Conservation (phyloP, 345 rosid genomes). For the Murraya paniculata region DNA sequence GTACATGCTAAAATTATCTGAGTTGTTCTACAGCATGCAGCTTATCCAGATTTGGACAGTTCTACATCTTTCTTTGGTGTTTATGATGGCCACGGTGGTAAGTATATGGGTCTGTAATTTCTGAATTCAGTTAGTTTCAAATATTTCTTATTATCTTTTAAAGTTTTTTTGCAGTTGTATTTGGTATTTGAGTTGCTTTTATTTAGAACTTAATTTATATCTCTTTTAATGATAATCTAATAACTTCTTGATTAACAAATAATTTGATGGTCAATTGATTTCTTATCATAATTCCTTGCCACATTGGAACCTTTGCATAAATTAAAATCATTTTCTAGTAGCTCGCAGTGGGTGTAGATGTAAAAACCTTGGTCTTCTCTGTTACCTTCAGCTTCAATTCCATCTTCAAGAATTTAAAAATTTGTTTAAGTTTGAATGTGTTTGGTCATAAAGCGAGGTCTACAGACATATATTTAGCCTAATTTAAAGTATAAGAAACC, state of each 20-base stretch:
- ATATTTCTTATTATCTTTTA: not conserved
- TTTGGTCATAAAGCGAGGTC: not conserved
- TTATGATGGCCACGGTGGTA: slow-evolving; percentile 91
- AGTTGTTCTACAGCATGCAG: slow-evolving; percentile 55
- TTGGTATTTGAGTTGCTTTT: not conserved
- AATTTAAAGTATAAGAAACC: not conserved
- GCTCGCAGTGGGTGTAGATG: not conserved
- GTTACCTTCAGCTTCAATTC: not conserved
- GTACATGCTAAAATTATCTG: not conserved
- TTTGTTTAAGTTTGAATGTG: not conserved
- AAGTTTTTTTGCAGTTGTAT: not conserved
- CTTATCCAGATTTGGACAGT: slow-evolving; percentile 58
- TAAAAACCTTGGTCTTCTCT: not conserved
- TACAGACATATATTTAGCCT: not conserved
- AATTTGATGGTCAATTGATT: not conserved
- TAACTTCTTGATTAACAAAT: not conserved
- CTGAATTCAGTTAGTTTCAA: not conserved
- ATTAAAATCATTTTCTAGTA: too few species aligned
- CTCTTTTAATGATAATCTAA: not conserved
- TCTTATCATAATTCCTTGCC: too few species aligned
- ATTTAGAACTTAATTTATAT: too few species aligned
- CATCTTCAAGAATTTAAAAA: not conserved
- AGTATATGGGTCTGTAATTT: slow-evolving; percentile 15
- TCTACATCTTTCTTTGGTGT: slow-evolving; percentile 79
- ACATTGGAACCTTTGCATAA: too few species aligned